Base-by-base conservation (phyloP, 1,284 basidiomycete species). In the Cutaneotrichosporon curvatum region DNA sequence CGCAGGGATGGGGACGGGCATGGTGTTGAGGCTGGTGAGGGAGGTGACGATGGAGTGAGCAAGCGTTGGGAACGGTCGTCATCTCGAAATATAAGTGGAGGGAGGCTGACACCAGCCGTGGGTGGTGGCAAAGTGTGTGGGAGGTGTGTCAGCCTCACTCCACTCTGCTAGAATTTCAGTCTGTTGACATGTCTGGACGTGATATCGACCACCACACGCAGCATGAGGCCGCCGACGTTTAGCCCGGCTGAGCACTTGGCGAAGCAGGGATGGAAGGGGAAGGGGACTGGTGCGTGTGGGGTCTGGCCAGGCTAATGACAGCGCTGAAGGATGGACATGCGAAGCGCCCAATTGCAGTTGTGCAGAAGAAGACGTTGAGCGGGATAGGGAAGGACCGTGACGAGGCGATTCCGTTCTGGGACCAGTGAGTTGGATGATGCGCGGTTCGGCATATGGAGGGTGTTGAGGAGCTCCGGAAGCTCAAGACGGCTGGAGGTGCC, bases 391-490 rank as follows among this genome's bases (percentile, higher is more conserved):
- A 87, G 67, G 88, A 94, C 68, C 78, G 89, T 53, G 89, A 92
- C 64, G 88, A 90, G 58, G 86, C 87, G 0, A 89, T 91, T 64
- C 87, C 87, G 39, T 95, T 94, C 79, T 95, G 89, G 89, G 89
- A 95, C 68, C 87, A 91, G 88, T 91, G 60, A 68, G 84, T 78
- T n/a, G n/a, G n/a, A n/a, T n/a, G n/a, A n/a, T n/a, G 23, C 32
- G 7, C 8, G 32, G 8, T 28, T 7, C 25, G 25, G 12, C 8
- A 28, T 7, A 28, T 28, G 25, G 25, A 12, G 25, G 7, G 25
- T 28, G 25, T 12, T 28, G 25, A n/a, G n/a, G n/a, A n/a, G n/a
- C n/a, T n/a, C n/a, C n/a, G n/a, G n/a, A n/a, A n/a, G n/a, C n/a
- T n/a, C n/a, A n/a, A n/a, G n/a, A n/a, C n/a, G n/a, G n/a, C n/a